These are phyloP conservation scores for Saturnispora hagleri DNA, from an alignment of 805 yeast genomes.

Conservation along the genomic window DNA sequence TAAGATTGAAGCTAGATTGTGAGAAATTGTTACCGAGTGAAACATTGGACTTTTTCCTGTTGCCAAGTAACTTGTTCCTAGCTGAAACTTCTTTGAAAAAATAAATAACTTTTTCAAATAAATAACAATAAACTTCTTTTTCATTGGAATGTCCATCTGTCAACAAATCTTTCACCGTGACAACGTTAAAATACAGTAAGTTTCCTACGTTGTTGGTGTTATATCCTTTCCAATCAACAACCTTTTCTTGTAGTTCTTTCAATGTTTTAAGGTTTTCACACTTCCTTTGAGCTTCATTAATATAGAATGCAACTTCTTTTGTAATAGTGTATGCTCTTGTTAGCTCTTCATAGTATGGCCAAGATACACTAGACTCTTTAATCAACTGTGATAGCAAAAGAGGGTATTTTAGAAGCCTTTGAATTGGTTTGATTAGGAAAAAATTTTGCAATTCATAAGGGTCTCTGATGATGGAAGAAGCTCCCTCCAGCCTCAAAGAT, in stretches of 20 bases:
- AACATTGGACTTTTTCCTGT: constrained; percentile 24
- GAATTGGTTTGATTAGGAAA: constrained; percentile 88
- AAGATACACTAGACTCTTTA: constrained; percentile 46
- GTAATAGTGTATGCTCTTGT: constrained; percentile 61
- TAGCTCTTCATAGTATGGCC: constrained; percentile 58
- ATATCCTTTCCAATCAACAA: constrained; percentile 89
- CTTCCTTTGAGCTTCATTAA: constrained; percentile 89
- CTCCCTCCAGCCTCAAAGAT: constrained; percentile 43
- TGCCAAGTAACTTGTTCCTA: constrained; percentile 37
- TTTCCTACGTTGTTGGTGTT: constrained; percentile 76
- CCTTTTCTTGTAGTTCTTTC: constrained; percentile 61
- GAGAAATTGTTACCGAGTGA: constrained; percentile 13
- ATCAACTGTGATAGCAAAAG: constrained; percentile 66
- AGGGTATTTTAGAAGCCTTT: constrained; percentile 93
- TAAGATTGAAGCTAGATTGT: background rate
- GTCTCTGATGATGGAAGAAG: constrained; percentile 61
- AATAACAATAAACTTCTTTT: constrained; percentile 79
- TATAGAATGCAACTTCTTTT: constrained; percentile 75
- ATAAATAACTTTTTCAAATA: constrained; percentile 62
- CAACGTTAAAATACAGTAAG: constrained; percentile 62
- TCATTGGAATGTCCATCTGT: constrained; percentile 52
- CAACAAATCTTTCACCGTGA: constrained; percentile 52
- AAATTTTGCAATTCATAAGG: constrained; percentile 85
- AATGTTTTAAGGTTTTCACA: constrained; percentile 75
- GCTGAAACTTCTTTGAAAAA: constrained; percentile 53